These are phyloP conservation scores for Berberis vulgaris DNA, from an alignment of 164 flowering plant species.

Conservation along the genomic window DNA sequence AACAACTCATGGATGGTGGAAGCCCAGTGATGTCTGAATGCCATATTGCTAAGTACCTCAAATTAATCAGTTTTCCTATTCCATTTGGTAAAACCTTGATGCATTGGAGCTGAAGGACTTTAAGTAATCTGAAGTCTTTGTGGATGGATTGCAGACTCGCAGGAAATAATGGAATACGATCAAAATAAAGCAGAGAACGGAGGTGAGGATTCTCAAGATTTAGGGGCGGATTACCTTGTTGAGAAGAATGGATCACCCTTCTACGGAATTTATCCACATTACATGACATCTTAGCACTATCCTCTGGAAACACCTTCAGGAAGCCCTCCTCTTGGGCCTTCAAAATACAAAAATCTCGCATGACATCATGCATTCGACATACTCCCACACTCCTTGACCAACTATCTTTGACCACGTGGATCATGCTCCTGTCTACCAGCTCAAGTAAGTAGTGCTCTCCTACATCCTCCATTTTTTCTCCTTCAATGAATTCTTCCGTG, in stretches of 20 bases:
- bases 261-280: neutral
- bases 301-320: neutral
- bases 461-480: conserved; percentile 9
- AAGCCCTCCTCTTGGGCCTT: neutral
- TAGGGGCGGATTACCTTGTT: too few species aligned
- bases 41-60: too few species aligned
- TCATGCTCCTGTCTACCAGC: conserved; percentile 12
- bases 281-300: neutral
- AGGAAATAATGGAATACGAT: too few species aligned
- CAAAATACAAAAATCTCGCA: neutral
- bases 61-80: neutral
- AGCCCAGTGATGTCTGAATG: too few species aligned
- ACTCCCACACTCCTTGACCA: neutral
- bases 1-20: too few species aligned
- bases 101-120: neutral
- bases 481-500: conserved; percentile 14
- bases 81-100: neutral
- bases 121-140: neutral
- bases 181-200: too few species aligned
- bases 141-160: too few species aligned
- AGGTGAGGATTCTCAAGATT: neutral
- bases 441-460: conserved; percentile 14
- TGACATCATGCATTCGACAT: conserved; percentile 9
- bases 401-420: conserved; percentile 2
- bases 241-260: neutral